A percentile compares a stretch with the other conserved stretches of the same genome.
phyloP scores from a whole-genome alignment of 805 yeast genomes.

The Wickerhamomyces chaumierensis region DNA sequence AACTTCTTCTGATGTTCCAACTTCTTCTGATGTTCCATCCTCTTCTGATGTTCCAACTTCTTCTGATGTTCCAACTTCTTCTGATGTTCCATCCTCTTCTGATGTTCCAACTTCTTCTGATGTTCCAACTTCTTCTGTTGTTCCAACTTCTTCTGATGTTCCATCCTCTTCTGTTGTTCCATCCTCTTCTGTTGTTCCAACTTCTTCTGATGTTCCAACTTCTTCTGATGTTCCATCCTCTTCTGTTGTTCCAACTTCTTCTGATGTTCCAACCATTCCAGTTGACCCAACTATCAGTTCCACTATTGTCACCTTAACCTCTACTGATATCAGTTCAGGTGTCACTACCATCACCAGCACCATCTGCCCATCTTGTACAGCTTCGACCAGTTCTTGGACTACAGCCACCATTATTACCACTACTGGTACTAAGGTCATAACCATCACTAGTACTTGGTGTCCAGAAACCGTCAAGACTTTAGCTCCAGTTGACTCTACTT shows the following conservation, averaged over 20 bases:
- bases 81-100: too few relatives aligned
- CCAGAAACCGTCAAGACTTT: not conserved
- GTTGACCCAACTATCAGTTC: not conserved
- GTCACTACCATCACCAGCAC: not conserved
- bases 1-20: not conserved
- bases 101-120: not conserved
- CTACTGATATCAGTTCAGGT: not conserved
- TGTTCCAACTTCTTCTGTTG: too few relatives aligned
- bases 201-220: not conserved
- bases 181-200: not conserved
- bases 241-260: not conserved
- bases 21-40: not conserved
- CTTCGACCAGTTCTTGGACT: constrained; percentile 1
- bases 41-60: not conserved
- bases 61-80: too few relatives aligned
- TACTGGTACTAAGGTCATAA: not conserved
- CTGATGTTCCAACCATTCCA: not conserved
- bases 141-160: too few relatives aligned
- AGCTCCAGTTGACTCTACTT: constrained; percentile 1
- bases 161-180: too few relatives aligned
- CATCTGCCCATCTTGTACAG: not conserved
- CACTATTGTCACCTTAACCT: not conserved
- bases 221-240: not conserved
- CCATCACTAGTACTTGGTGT: not conserved
- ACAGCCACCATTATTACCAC: not conserved